Evolutionary conservation across 2,329 filamentous ascomycete genomes (phyloP), one percentile per base, ranked within the genome.

Genomic region (Colletotrichum sp.): DNA sequence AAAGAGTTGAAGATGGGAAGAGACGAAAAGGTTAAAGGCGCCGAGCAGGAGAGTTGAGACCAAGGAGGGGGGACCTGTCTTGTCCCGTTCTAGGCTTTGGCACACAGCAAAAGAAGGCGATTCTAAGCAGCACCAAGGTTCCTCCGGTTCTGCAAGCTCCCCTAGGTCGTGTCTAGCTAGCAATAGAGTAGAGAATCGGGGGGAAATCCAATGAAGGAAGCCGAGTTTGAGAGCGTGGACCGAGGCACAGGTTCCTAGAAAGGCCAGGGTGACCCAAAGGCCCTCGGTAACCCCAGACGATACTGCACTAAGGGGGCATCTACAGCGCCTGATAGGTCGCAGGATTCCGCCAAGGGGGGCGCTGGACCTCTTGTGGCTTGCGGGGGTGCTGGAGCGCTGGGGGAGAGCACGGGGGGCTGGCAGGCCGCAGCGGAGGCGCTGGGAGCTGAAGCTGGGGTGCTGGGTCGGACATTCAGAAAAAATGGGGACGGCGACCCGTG

Each of bases 251-350:
- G 72, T 57, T 34, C 10, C 28, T 49, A 73, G 26, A 65, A 26
- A 34, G 63, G 32, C 64, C 64, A 76, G 59, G 73, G 70, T 60
- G 49, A 67, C 64, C 36, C 71, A 69, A 69, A 74, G 34, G 72
- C 60, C 75, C 75, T 77, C 75, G 75, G 75, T 24, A 72, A 77
- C 75, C 75, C 75, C 71, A 75, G 75, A 75, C 52, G 26, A 44
- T 24, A 32, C 63, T 64, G 57, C 64, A 52, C 73, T 64, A 68
- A 68, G 26, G 55, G 57, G 69, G 15, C 10, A 60, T 15, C 65
- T 49, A 49, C 24, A 65, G 74, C 71, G 59, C 34, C 44, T 73
- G 70, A 73, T 73, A 73, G 70, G 69, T 34, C 26, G 32, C 32
- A 28, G 18, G 16, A 28, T 36, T n/a, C 15, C 59, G 73, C 69